A percentile compares a stretch with the other conserved stretches of the same genome.
Conservation (phyloP, 1,284 basidiomycete species). For the Schizophyllum commune region DNA sequence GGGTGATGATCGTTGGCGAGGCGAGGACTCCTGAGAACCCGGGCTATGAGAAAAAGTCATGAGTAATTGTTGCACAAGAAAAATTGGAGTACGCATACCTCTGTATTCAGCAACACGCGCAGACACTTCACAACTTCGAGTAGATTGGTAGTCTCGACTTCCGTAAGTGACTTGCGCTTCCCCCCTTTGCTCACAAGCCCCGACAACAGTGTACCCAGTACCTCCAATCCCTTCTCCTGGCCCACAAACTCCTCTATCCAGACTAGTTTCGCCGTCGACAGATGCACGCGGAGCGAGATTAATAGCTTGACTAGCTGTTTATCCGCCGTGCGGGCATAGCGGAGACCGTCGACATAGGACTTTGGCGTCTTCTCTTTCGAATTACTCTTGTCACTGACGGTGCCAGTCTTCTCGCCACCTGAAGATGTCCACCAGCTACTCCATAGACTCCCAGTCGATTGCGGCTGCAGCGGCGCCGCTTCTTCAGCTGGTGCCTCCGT, state of each 20-base stretch:
- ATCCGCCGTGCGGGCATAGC: constrained; percentile 40
- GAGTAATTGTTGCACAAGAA: not conserved
- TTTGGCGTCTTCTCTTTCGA: constrained; percentile 41
- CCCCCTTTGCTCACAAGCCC: constrained; percentile 55
- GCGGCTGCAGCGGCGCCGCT: constrained; percentile 43
- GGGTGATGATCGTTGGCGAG: constrained; percentile 61
- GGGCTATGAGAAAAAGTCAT: constrained; percentile 31
- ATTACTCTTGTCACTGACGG: constrained; percentile 23
- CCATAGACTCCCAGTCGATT: constrained; percentile 70
- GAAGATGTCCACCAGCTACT: constrained; percentile 64
- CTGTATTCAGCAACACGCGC: constrained; percentile 77
- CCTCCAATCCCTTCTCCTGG: constrained; percentile 59
- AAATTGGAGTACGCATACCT: constrained; percentile 43
- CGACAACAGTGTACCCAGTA: constrained; percentile 49
- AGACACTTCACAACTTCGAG: constrained; percentile 76
- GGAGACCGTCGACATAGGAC: constrained; percentile 56
- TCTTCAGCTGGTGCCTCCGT: constrained; percentile 28
- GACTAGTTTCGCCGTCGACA: constrained; percentile 73
- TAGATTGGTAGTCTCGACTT: constrained; percentile 62
- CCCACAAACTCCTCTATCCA: constrained; percentile 78
- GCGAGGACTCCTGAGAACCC: constrained; percentile 69
- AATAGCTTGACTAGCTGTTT: constrained; percentile 69
- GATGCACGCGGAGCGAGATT: constrained; percentile 77
- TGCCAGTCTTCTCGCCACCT: constrained; percentile 39
- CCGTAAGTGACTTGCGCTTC: constrained; percentile 48